These are phyloP conservation scores for Polyplosphaeria fusca DNA, from an alignment of 495 filamentous ascomycete species.

Conservation along the genomic window DNA sequence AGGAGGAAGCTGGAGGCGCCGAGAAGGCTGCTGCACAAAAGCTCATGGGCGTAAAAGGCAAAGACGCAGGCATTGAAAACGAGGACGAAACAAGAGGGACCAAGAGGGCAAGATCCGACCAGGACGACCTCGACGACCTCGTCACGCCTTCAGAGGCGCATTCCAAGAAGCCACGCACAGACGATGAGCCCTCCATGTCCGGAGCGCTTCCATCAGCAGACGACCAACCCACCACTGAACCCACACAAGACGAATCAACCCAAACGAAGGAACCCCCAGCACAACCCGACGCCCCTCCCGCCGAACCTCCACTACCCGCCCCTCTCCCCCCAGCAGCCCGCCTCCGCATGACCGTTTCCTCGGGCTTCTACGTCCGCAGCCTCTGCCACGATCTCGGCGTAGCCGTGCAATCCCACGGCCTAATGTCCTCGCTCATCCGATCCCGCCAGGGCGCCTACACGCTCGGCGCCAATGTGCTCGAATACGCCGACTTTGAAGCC, in stretches of 20 bases:
- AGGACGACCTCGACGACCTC: conserved; percentile 4
- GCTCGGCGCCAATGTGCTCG: conserved; percentile 69
- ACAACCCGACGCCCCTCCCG: neutral
- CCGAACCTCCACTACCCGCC: conserved; percentile 38
- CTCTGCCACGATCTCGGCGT: conserved; percentile 88
- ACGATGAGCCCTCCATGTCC: conserved; percentile 27
- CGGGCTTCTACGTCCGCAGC: conserved; percentile 95
- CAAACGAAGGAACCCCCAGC: neutral
- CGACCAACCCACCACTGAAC: neutral
- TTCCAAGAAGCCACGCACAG: conserved; percentile 16
- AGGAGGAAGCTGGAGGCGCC: conserved; percentile 65
- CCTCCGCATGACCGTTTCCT: conserved; percentile 87
- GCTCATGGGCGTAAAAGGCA: conserved; percentile 41
- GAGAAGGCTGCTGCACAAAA: conserved; percentile 72
- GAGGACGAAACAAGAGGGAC: conserved; percentile 1
- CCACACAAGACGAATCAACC: neutral
- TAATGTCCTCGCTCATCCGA: conserved; percentile 84
- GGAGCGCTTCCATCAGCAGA: conserved; percentile 22
- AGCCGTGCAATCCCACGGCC: conserved; percentile 71
- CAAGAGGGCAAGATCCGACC: conserved; percentile 6
- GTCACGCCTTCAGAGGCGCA: conserved; percentile 11
- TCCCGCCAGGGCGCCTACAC: conserved; percentile 77
- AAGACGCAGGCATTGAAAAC: neutral
- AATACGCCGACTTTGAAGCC: conserved; percentile 74
- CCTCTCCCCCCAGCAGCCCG: conserved; percentile 66